phyloP scores from a whole-genome alignment of 2,329 filamentous ascomycete genomes.

The Fusarium liriodendri region DNA sequence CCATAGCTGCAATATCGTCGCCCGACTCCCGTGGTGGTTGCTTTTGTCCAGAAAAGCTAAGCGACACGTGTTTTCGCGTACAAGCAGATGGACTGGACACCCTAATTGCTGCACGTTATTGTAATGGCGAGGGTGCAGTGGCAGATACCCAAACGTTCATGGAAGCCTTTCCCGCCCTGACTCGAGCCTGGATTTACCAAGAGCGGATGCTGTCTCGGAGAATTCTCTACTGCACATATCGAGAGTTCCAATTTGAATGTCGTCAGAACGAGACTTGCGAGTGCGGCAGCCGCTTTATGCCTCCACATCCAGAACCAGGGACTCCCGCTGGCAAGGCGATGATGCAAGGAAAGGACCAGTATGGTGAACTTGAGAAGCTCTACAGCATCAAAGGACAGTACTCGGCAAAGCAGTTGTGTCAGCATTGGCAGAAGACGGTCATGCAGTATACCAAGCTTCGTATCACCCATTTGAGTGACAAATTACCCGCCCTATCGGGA shows the following conservation, averaged over 20 bases:
- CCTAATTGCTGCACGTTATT: background rate
- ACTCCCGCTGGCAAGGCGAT: background rate
- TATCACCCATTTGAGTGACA: background rate
- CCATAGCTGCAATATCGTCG: background rate
- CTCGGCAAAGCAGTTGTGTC: background rate
- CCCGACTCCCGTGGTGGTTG: background rate
- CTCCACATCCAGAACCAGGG: background rate
- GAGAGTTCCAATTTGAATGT: slow-evolving; percentile 1
- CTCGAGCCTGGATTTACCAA: background rate
- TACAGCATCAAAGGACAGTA: background rate
- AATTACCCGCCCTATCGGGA: background rate
- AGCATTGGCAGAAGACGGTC: background rate
- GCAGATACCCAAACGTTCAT: background rate
- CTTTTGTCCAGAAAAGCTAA: background rate
- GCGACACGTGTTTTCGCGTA: background rate
- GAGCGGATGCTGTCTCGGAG: background rate
- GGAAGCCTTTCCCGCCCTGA: background rate
- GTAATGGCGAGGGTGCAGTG: background rate
- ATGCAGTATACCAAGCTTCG: background rate
- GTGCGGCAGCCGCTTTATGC: background rate
- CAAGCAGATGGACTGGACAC: background rate
- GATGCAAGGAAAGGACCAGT: background rate
- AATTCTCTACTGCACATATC: background rate
- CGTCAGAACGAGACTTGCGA: background rate
- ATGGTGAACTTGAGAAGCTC: background rate